A percentile compares a stretch with the other conserved stretches of the same genome.
phyloP scores from a whole-genome alignment of 441 rosid genomes.

The Brassica balearica region DNA sequence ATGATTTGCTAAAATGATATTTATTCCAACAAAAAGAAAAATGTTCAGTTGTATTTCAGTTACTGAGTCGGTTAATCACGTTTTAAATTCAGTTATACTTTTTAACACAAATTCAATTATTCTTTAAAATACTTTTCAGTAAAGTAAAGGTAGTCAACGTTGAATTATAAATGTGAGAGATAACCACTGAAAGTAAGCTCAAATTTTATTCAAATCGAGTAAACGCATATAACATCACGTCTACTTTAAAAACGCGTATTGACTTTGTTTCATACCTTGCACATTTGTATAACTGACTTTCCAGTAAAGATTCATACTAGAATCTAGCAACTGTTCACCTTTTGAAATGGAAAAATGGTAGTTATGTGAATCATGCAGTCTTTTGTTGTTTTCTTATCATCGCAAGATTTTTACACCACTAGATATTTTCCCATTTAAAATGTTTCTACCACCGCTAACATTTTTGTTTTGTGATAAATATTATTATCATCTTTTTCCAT shows the following conservation, averaged over 20 bases:
- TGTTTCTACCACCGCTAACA: neutral
- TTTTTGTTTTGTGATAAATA: slow-evolving; percentile 2
- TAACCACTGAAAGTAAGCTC: slow-evolving; percentile 24
- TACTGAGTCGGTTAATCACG: neutral
- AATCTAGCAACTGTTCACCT: neutral
- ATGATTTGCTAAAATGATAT: neutral
- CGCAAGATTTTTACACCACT: neutral
- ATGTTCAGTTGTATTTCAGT: neutral
- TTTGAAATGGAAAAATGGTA: slow-evolving; percentile 10
- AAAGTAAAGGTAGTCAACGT: slow-evolving; percentile 40
- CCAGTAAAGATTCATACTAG: neutral
- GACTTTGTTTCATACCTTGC: slow-evolving; percentile 24
- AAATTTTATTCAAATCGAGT: slow-evolving; percentile 18
- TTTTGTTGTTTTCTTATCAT: slow-evolving; percentile 10
- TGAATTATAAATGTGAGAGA: slow-evolving; percentile 20
- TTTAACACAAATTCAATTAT: neutral
- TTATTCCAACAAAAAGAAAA: neutral
- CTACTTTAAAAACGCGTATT: slow-evolving; percentile 37
- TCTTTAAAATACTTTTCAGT: slow-evolving; percentile 14
- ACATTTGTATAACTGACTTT: slow-evolving; percentile 2
- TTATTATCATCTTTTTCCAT: neutral
- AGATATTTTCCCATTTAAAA: neutral
- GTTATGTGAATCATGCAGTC: slow-evolving; percentile 12
- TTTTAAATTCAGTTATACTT: neutral
- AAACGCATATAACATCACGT: slow-evolving; percentile 35